Evolutionary conservation across 1,284 basidiomycete genomes (phyloP).

Genomic region (Pisolithus thermaeus): DNA sequence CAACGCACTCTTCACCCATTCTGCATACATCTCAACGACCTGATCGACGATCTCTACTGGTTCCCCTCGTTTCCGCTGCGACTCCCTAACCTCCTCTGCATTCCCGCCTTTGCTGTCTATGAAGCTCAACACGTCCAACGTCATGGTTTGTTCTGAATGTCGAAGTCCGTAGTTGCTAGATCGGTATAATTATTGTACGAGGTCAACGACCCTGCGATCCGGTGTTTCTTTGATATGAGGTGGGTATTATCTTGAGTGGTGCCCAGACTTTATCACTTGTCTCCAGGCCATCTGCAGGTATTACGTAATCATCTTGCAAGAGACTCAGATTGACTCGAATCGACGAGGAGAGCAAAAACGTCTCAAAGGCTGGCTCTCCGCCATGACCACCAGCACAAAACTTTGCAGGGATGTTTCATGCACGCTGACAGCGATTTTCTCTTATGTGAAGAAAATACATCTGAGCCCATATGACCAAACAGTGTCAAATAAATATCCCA

Average conservation of each 20-base stretch:
- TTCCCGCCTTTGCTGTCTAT: constrained; percentile 91
- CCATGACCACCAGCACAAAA: too few species aligned
- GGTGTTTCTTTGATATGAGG: background rate
- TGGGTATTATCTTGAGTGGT: background rate
- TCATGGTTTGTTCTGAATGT: constrained; percentile 39
- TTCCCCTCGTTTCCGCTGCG: constrained; percentile 87
- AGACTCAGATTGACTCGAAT: too few species aligned
- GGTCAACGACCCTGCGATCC: background rate
- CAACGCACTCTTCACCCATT: constrained; percentile 86
- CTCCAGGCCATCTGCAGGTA: too few species aligned
- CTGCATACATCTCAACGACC: constrained; percentile 85
- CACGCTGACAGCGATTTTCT: too few species aligned
- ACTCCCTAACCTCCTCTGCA: constrained; percentile 88
- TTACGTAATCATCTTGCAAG: too few species aligned
- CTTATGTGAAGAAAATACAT: too few species aligned
- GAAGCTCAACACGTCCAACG: constrained; percentile 72
- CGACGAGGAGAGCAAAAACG: too few species aligned
- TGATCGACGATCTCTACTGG: constrained; percentile 91
- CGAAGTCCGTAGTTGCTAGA: background rate
- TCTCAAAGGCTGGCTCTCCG: too few species aligned
- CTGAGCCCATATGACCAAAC: too few species aligned
- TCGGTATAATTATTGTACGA: background rate
- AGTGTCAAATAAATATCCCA: too few species aligned
- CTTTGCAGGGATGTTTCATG: too few species aligned
- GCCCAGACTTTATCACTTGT: constrained; percentile 1